Conservation (phyloP, 345 rosid genomes). For the Sonneratia caseolaris region DNA sequence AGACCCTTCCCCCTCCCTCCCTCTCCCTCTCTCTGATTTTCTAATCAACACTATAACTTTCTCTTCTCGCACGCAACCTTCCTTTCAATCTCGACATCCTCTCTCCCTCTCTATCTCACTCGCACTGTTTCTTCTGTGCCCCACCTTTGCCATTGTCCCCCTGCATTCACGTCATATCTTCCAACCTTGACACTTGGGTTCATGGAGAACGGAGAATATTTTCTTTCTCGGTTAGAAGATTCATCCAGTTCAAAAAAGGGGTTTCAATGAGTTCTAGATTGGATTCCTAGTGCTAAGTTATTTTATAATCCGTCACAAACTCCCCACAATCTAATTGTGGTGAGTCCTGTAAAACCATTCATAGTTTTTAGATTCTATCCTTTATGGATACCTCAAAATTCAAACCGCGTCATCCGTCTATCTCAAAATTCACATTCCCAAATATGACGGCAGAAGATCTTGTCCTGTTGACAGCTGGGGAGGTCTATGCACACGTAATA, state of each 20-base stretch:
- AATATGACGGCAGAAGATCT: not conserved
- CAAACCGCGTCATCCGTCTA: too few relatives aligned
- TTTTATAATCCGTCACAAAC: too few relatives aligned
- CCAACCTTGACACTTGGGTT: not conserved
- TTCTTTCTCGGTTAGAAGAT: not conserved
- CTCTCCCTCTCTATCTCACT: not conserved
- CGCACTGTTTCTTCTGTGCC: not conserved
- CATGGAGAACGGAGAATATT: not conserved
- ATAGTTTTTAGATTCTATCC: too few relatives aligned
- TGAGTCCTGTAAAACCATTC: too few relatives aligned
- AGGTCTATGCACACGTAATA: constrained; percentile 22
- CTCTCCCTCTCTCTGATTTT: too few relatives aligned
- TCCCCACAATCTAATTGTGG: too few relatives aligned
- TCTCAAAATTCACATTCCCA: not conserved
- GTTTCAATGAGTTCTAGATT: too few relatives aligned
- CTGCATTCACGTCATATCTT: not conserved
- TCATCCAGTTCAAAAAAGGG: too few relatives aligned
- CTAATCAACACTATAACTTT: constrained; percentile 7
- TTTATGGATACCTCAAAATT: too few relatives aligned
- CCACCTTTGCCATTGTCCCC: not conserved
- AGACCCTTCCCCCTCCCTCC: not conserved
- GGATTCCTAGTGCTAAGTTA: too few relatives aligned
- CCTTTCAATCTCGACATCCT: constrained; percentile 9
- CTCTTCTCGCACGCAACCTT: constrained; percentile 31
- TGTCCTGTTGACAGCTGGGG: constrained; percentile 13